Conservation (phyloP, 164 flowering plant genomes). For the Aristolochia fimbriata region DNA sequence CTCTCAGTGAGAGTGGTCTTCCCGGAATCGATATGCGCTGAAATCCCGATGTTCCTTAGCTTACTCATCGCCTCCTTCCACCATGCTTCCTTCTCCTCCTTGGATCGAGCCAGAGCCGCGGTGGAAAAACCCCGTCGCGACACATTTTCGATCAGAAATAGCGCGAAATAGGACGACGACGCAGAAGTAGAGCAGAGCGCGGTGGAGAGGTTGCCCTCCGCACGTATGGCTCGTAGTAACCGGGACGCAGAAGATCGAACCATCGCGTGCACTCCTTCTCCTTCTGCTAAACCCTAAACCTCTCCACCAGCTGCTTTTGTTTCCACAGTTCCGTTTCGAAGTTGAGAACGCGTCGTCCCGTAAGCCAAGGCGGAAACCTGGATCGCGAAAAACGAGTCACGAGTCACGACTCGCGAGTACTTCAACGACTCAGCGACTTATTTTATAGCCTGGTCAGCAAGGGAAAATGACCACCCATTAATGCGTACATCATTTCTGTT, state of each 20-base stretch:
- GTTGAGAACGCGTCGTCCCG: no score
- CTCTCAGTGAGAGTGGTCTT: conserved; percentile 95
- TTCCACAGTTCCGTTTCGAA: no score
- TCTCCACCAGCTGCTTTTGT: no score
- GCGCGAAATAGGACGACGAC: conserved; percentile 16
- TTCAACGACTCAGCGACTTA: no score
- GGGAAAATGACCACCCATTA: no score
- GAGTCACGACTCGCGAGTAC: no score
- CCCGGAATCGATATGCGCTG: conserved; percentile 96
- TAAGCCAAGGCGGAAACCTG: no score
- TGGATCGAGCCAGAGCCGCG: conserved; percentile 40
- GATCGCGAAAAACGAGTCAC: no score
- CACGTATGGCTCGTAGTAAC: conserved; percentile 38
- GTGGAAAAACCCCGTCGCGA: conserved; percentile 42
- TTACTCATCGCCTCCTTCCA: conserved; percentile 79
- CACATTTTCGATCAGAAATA: conserved; percentile 29
- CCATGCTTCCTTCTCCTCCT: conserved; percentile 63
- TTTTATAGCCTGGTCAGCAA: no score
- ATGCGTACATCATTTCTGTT: no score
- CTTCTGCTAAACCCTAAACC: conserved; percentile 15
- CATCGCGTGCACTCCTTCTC: conserved; percentile 7
- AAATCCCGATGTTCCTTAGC: conserved; percentile 88
- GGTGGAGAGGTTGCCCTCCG: conserved; percentile 10
- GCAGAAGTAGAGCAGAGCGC: conserved; percentile 17
- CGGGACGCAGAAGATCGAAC: conserved; percentile 34